Evolutionary conservation across 371 early-diverging fungal species (phyloP).

Genomic region (Mortierella sp.): DNA sequence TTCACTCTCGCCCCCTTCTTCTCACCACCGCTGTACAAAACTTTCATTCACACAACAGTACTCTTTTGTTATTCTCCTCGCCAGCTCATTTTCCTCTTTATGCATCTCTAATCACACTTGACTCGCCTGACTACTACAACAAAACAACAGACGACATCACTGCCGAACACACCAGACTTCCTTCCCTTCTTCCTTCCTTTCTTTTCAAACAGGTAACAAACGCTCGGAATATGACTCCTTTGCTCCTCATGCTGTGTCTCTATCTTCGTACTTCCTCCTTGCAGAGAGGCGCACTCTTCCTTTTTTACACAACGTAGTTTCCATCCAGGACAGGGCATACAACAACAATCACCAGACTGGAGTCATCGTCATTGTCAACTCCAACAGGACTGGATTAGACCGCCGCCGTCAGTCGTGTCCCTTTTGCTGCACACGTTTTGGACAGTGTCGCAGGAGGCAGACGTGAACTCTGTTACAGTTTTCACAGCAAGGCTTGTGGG

Average conservation of each 20-base stretch:
- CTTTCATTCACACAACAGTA: not conserved
- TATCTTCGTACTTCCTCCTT: not conserved
- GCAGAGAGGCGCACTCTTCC: not conserved
- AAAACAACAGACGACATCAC: conserved; percentile 1
- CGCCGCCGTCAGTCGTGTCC: not conserved
- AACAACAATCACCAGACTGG: not conserved
- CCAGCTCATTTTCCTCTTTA: not conserved
- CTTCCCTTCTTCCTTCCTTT: not conserved
- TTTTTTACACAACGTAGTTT: not conserved
- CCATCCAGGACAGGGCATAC: not conserved
- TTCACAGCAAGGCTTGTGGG: not conserved
- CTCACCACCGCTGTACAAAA: not conserved
- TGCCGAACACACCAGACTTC: not conserved
- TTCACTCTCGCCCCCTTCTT: not conserved
- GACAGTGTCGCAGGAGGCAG: not conserved
- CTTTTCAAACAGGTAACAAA: not conserved
- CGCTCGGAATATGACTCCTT: not conserved
- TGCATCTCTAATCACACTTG: not conserved
- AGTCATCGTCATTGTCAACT: not conserved
- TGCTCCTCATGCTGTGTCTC: not conserved
- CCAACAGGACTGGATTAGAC: not conserved
- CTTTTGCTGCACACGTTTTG: not conserved
- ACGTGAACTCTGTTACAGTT: not conserved
- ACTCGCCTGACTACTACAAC: not conserved
- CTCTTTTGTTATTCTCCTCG: not conserved